Evolutionary conservation across 306 rosid genomes (phyloP), one percentile per base, ranked within the genome.

Genomic region (Dicorynia guianensis): DNA sequence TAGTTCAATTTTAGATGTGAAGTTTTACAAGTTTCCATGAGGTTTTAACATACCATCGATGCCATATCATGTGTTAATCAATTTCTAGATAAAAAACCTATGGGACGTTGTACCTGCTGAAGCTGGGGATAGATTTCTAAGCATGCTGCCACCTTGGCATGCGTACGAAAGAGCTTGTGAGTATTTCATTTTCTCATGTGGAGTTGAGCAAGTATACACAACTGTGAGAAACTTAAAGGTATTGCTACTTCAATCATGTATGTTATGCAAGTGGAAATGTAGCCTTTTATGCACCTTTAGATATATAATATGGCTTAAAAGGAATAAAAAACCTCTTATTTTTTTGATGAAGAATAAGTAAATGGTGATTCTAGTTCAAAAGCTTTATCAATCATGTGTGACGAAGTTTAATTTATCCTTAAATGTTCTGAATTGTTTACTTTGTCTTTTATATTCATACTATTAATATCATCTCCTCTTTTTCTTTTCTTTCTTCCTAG

Each of bases 61-160:
- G 52, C 15, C 42, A 35, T 70, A 54, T 80, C 68, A 44, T 15
- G 7, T 67, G 52, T 25, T 69, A 58, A 71, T 54, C 33, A 17
- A 75, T 81, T 85, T 74, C 40, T 72, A 92, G 98, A 81, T 95
- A 61, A 87, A 83, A 47, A 93, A 83, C 82, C 77, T 95, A 49
- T 78, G 90, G 83, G 93, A 90, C 63, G 5, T 86, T 76, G 96
- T 92, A 47, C 97, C 97, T 69, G 88, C 92, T 77, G 79, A 81
- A 84, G 72, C 53, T 63, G 97, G 97, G 73, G 97, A 95, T 87
- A 90, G 89, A 86, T 87, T 92, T 84, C 82, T 95, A 83, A 92
- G 92, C 80, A 90, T 95, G 92, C 85, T 95, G 82, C 97, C 98
- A 69, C 85, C 98, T 49, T 95, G 98, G 98, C 98, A 95, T 77